Base-by-base conservation (phyloP, 1,284 basidiomycete species). In the Cutaneotrichosporon daszewskae region DNA sequence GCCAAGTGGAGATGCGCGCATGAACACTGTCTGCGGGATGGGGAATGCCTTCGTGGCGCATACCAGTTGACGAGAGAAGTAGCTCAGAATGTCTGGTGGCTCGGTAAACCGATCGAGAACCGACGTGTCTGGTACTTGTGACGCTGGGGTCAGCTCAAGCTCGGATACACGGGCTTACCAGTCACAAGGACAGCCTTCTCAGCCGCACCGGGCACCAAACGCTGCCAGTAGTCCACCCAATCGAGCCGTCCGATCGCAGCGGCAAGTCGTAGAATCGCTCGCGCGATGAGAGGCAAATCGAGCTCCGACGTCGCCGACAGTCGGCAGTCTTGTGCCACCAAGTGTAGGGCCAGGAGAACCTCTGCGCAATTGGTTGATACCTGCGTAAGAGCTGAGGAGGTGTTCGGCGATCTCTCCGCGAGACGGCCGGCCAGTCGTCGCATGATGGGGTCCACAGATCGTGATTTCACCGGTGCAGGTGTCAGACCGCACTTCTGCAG, bases 141-240 rank as follows among this genome's bases (percentile, higher is more conserved):
- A n/a, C 14, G 33, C 49, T 41, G 37, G 6, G 8, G 12, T 33
- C 1, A 36, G 27, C 36, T 27, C n/a, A 4, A 12, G 16, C n/a
- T n/a, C n/a, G 17, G 25, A 27, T 19, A 14, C 9, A 8, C 25
- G 5, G 20, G 25, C 36, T 37, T 14, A 37, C 36, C 25, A 22
- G 19, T 27, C 13, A 19, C 18, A 26, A 27, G 19, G n/a, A 14
- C 20, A 28, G 12, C 23, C 12, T 32, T 20, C 19, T 17, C 9
- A 9, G 33, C 33, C 17, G 76, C 75, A 34, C 77, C 74, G 1
- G 87, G 85, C 57, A 80, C 79, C 22, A 87, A 69, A 7, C 87
- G 77, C 53, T 82, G 82, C 85, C 87, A 88, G 60, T 89, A 90
- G 64, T 94, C 89, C 2, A 79, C 77, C 86, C 89, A 95, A 58